Percentiles rank a stretch among this genome's conserved stretches.
phyloP scores from a whole-genome alignment of 805 yeast genomes.

The Kodamaea leandrae region DNA sequence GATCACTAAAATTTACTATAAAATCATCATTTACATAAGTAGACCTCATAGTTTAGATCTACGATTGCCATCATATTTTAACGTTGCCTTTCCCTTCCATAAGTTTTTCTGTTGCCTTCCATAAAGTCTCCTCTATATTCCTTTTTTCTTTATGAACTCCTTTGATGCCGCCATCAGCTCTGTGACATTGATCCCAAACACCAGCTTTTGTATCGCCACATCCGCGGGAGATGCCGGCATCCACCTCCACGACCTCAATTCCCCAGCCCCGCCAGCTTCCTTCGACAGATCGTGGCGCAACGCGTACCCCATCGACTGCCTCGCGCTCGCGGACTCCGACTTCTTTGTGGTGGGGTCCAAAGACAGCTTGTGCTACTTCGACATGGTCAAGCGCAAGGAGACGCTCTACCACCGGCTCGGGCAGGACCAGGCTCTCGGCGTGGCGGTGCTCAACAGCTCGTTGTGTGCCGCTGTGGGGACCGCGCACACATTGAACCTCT shows the following conservation, averaged over 20 bases:
- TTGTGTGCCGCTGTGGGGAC: slow-evolving; percentile 27
- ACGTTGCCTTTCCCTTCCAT: too few species aligned
- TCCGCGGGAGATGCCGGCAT: slow-evolving; percentile 22
- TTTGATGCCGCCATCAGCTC: background rate
- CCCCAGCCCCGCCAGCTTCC: background rate
- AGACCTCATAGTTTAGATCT: too few species aligned
- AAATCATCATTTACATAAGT: too few species aligned
- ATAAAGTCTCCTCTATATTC: too few species aligned
- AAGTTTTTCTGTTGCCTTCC: too few species aligned
- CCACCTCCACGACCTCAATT: slow-evolving; percentile 14
- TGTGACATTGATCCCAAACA: background rate
- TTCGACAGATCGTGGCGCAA: slow-evolving; percentile 13
- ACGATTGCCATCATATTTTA: too few species aligned
- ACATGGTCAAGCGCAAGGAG: slow-evolving; percentile 17
- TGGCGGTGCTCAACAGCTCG: slow-evolving; percentile 18
- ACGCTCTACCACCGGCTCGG: background rate
- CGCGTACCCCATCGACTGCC: slow-evolving; percentile 17
- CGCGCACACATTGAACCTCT: slow-evolving; percentile 21
- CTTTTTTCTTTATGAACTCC: background rate
- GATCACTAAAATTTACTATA: too few species aligned
- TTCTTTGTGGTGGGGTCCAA: slow-evolving; percentile 16
- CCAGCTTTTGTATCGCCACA: slow-evolving; percentile 8
- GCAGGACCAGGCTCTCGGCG: slow-evolving; percentile 20
- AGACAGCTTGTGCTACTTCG: slow-evolving; percentile 20
- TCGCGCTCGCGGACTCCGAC: slow-evolving; percentile 15